phyloP scores from a whole-genome alignment of 2,329 filamentous ascomycete species.

The Pseudogymnoascus pannorum region DNA sequence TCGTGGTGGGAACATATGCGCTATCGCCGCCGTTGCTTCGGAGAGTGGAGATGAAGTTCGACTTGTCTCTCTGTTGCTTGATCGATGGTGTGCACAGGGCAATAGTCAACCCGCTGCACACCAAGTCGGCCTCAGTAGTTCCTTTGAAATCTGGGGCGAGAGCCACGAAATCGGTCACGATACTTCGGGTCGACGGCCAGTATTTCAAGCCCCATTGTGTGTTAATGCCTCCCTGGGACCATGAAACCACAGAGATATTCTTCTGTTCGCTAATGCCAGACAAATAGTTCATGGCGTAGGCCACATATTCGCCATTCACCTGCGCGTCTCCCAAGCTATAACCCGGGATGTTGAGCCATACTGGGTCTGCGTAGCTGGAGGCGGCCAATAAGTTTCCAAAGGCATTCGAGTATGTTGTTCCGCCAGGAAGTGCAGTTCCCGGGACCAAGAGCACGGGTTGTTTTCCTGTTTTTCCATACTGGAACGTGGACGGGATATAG shows the following conservation, averaged over 20 bases:
- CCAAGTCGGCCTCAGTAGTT: slow-evolving; percentile 31
- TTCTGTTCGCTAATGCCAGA: slow-evolving; percentile 31
- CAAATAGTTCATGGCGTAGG: slow-evolving; percentile 53
- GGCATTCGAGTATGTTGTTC: slow-evolving; percentile 30
- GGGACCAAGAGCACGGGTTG: slow-evolving; percentile 46
- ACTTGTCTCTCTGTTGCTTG: slow-evolving; percentile 41
- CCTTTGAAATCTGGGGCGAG: slow-evolving; percentile 48
- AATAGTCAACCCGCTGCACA: slow-evolving; percentile 18
- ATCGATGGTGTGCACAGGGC: slow-evolving; percentile 33
- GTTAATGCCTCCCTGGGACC: slow-evolving; percentile 48
- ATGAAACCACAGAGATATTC: slow-evolving; percentile 41
- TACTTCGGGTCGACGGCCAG: slow-evolving; percentile 42
- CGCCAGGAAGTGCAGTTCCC: slow-evolving; percentile 44
- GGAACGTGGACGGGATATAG: slow-evolving; percentile 43
- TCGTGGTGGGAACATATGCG: slow-evolving; percentile 49
- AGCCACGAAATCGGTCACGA: slow-evolving; percentile 43
- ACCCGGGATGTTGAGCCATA: slow-evolving; percentile 49
- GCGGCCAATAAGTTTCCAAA: slow-evolving; percentile 41
- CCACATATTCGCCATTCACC: slow-evolving; percentile 46
- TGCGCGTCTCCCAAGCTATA: slow-evolving; percentile 42
- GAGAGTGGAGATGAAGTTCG: slow-evolving; percentile 36
- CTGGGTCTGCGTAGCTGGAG: slow-evolving; percentile 38
- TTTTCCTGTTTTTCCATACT: slow-evolving; percentile 33
- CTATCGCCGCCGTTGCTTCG: slow-evolving; percentile 40
- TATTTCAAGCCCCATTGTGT: slow-evolving; percentile 52